Evolutionary conservation across 257 asterid genomes (phyloP).

Genomic region (Rubia yunnanensis): DNA sequence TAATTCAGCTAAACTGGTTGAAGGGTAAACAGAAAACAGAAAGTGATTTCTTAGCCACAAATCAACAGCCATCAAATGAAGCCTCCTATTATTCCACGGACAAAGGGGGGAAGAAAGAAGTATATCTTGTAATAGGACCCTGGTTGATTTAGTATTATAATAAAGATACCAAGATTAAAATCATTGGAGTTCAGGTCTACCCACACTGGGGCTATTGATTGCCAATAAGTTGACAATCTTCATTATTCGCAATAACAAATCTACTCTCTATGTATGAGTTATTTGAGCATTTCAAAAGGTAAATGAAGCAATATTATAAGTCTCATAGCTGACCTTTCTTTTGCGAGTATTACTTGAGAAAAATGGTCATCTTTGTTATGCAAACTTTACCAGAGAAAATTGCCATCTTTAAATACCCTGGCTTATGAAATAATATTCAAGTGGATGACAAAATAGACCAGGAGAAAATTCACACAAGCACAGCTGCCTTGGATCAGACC

Average conservation of each 20-base stretch:
- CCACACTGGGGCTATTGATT: not conserved
- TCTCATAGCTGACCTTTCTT: not conserved
- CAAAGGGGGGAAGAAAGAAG: not conserved
- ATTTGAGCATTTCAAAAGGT: not conserved
- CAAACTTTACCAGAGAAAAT: too few species aligned
- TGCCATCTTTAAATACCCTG: too few species aligned
- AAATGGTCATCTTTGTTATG: not conserved
- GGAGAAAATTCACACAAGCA: not conserved
- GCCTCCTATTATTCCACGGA: not conserved
- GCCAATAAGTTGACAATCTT: not conserved
- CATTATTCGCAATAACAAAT: not conserved
- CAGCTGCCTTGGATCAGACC: not conserved
- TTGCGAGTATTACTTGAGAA: not conserved
- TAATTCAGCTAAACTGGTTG: not conserved
- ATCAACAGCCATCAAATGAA: not conserved
- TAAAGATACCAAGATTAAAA: not conserved
- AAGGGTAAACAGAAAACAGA: not conserved
- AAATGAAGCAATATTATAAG: not conserved
- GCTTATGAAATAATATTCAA: not conserved
- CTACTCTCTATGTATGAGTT: not conserved
- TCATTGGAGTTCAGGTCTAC: not conserved
- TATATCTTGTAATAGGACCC: not conserved
- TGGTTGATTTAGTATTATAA: not conserved
- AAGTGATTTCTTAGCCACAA: not conserved
- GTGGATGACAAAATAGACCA: not conserved